Percentiles rank a stretch among this genome's conserved stretches.
phyloP scores from a whole-genome alignment of 1,284 basidiomycete genomes.

The Moesziomyces antarcticus region DNA sequence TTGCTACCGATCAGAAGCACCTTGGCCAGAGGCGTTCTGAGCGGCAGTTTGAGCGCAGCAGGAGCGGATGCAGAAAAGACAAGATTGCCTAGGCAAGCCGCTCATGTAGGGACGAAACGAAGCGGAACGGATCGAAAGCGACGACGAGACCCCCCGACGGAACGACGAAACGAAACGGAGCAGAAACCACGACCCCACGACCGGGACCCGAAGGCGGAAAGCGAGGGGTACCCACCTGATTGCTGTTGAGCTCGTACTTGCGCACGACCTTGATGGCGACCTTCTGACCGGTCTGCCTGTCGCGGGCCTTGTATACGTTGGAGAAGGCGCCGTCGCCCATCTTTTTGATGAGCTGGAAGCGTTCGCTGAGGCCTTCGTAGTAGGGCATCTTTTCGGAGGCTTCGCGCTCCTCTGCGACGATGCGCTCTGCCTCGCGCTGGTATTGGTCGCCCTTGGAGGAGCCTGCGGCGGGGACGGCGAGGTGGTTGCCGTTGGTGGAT shows the following conservation, averaged over 20 bases:
- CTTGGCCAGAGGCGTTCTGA: constrained; percentile 47
- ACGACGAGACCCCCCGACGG: constrained; percentile 14
- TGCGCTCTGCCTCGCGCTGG: constrained; percentile 52
- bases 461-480: constrained; percentile 23
- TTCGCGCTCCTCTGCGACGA: constrained; percentile 58
- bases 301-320: constrained; percentile 93
- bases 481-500: constrained; percentile 24
- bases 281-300: constrained; percentile 80
- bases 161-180: constrained; percentile 27
- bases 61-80: not conserved
- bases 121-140: not conserved
- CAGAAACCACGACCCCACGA: constrained; percentile 13
- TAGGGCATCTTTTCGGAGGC: constrained; percentile 61
- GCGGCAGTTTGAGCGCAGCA: constrained; percentile 26
- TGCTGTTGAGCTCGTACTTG: constrained; percentile 92
- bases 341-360: constrained; percentile 60
- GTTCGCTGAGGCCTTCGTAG: constrained; percentile 59
- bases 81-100: not conserved
- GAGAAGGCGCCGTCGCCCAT: constrained; percentile 85
- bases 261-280: constrained; percentile 98
- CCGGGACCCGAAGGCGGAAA: not conserved
- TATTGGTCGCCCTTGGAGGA: constrained; percentile 46
- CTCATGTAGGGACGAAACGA: not conserved
- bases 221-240: constrained; percentile 76
- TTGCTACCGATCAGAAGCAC: constrained; percentile 64